phyloP scores from a whole-genome alignment of 164 flowering plant species.

The Tetracentron sinense region DNA sequence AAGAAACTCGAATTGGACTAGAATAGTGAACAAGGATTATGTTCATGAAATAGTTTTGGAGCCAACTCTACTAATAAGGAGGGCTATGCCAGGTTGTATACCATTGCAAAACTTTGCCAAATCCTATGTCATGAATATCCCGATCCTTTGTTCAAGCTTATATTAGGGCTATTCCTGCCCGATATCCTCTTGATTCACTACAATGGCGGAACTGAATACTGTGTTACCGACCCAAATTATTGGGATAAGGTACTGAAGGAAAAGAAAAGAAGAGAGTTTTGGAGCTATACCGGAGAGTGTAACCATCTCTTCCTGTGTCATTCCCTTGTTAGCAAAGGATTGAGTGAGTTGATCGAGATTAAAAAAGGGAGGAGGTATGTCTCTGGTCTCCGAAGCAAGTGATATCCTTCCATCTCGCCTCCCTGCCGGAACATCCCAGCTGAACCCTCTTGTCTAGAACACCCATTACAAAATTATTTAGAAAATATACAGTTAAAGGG shows the following conservation, averaged over 20 bases:
- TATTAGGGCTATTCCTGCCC: no score
- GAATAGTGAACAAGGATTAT: no score
- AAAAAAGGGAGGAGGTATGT: slow-evolving; percentile 7
- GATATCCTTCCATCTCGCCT: slow-evolving; percentile 30
- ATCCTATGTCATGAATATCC: no score
- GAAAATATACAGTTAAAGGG: background rate
- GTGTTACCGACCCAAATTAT: no score
- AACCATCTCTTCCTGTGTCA: slow-evolving; percentile 27
- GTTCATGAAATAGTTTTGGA: no score
- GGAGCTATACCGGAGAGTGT: slow-evolving; percentile 17
- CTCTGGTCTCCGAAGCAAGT: slow-evolving; percentile 1
- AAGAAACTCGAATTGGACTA: no score
- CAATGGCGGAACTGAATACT: no score
- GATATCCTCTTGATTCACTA: background rate
- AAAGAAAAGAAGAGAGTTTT: background rate
- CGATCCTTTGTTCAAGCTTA: no score
- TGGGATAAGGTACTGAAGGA: no score
- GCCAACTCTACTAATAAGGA: no score
- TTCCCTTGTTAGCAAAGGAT: slow-evolving; percentile 16
- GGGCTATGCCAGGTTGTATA: background rate
- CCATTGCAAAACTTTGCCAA: no score
- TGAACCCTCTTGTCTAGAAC: background rate
- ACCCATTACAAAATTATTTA: background rate
- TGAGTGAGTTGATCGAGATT: slow-evolving; percentile 16
- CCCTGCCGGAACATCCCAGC: slow-evolving; percentile 26